Base-by-base conservation (phyloP, 2,329 filamentous ascomycete genomes). In the Chalara sp. region DNA sequence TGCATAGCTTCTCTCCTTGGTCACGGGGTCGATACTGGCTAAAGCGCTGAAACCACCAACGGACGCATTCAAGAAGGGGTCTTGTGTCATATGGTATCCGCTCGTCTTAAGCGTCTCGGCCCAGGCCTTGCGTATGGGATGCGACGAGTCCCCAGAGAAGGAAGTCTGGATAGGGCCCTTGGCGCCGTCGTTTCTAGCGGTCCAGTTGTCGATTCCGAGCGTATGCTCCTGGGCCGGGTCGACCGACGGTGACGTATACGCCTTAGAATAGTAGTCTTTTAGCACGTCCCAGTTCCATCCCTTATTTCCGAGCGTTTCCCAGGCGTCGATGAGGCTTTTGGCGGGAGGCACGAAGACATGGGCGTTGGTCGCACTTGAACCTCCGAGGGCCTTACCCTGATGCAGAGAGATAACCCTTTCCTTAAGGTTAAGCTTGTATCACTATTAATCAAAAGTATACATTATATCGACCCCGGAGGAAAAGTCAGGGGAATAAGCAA, bases 271-370 rank as follows among this genome's bases (percentile, higher is more conserved):
- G 49, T 74, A 75, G 2, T 68, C 70, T 2, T 66, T 59, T n/a
- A 76, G 59, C n/a, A 58, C 58, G 13, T 68, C 57, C 59, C 66
- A 71, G n/a, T 63, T 63, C 72, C 71, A 76, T 8, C 70, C 70
- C 1, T 62, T 53, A 39, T 73, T 73, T 0, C 71, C 72, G 12
- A 74, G 51, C 1, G 55, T 57, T 32, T 63, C 63, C 72, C 72
- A 75, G 29, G 74, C 71, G 75, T 51, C 68, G 63, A 46, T 76
- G 67, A 59, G 13, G 67, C 32, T 21, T n/a, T 52, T 51, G 29
- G 52, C 45, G 21, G 21, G 21, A 21, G 11, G 54, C 56, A 32
- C 54, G 50, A 5, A 54, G 44, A 47, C 51, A 58, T 32, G 52
- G 32, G 68, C 69, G 47, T 57, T 57, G 6, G 57, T 53, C 2